Conservation (phyloP, 2,329 filamentous ascomycete species). For the Claviceps pusilla region DNA sequence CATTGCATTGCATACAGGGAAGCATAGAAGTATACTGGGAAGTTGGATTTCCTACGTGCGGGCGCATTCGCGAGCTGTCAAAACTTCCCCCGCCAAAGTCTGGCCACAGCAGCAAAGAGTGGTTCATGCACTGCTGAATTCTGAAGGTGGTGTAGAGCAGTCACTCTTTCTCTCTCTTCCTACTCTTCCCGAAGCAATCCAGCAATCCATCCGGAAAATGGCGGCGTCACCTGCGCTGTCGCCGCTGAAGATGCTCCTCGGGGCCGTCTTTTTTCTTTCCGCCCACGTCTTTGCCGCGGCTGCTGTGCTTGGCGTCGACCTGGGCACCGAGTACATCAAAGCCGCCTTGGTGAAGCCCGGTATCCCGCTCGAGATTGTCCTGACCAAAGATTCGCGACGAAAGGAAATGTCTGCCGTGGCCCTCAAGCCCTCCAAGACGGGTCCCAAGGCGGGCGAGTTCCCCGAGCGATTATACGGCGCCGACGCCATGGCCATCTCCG, state of each 20-base stretch:
- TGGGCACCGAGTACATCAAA: conserved; percentile 96
- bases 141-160: too few species aligned
- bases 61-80: neutral
- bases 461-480: conserved; percentile 86
- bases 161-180: too few species aligned
- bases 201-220: conserved; percentile 1
- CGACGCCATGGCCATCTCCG: conserved; percentile 74
- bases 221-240: conserved; percentile 22
- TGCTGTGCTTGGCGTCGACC: conserved; percentile 79
- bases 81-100: neutral
- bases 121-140: conserved; percentile 1
- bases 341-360: conserved; percentile 90
- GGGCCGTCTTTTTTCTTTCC: conserved; percentile 22
- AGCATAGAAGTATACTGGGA: neutral
- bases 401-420: conserved; percentile 86
- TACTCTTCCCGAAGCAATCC: too few species aligned
- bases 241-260: conserved; percentile 24
- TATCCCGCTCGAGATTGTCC: conserved; percentile 90
- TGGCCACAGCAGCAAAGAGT: neutral
- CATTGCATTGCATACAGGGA: neutral
- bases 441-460: conserved; percentile 48
- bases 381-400: conserved; percentile 92
- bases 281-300: conserved; percentile 38
- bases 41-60: neutral
- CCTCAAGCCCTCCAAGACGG: conserved; percentile 71